Base-by-base conservation (phyloP, 1,284 basidiomycete genomes). In the Athelia psychrophila region DNA sequence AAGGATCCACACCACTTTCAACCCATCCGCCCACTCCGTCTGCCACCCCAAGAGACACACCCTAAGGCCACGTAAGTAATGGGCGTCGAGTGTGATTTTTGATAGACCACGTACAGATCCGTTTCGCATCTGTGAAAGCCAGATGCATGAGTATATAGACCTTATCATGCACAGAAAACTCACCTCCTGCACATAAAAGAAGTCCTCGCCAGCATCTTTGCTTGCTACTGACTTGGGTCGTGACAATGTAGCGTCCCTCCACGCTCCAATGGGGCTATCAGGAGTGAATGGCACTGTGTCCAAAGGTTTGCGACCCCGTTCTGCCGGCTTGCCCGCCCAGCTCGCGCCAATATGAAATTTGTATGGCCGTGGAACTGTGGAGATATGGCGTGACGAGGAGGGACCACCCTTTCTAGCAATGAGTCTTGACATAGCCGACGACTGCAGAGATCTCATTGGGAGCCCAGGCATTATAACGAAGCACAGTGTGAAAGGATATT, bases 1-100 rank as follows among this genome's bases (percentile, higher is more conserved):
- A 86, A 3, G 93, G 91, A 63, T 95, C 93, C 25, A 93, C 81
- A 50, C 92, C 93, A 1, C 84, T 84, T 58, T 91, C 78, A 32
- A 75, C 73, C 85, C 85, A 88, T 19, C 85, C 85, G 3, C 86
- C 85, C 1, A 88, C 85, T 18, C 85, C 85, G 57, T 88, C 85
- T 13, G 85, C 84, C 2, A 84, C 73, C 66, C 79, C 91, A 51
- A 95, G 75, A 3, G 88, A 81, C n/a, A 92, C 65, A 25, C 91
- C 91, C 83, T 91, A 56, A 50, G 48, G 44, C 51, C n/a, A 54
- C 44, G 25, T 47, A 47, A 53, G 50, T 51, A 52, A 53, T 42
- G 52, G 32, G 50, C 54, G n/a, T 5, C 20, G 5, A 18, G 9
- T 8, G 8, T 22, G 16, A n/a, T 42, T 8, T 10, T 35, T 6